A percentile compares a stretch with the other conserved stretches of the same genome.
Evolutionary conservation across 768 basidiomycete genomes (phyloP).

Genomic region (Cantharellus cinnabarinus): DNA sequence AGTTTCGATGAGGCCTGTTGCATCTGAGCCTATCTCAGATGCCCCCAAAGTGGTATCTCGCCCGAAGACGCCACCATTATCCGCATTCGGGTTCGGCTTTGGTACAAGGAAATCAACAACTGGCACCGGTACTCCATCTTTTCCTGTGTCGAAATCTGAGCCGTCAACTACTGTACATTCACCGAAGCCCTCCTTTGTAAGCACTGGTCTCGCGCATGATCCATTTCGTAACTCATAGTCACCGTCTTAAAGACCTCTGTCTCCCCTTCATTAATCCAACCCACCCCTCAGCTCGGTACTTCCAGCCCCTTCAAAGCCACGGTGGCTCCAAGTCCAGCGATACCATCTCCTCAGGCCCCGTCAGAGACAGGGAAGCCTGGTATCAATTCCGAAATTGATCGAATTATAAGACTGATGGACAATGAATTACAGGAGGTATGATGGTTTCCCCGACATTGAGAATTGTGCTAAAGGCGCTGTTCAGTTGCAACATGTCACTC

Average conservation of each 20-base stretch:
- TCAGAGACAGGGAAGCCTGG: slow-evolving; percentile 13
- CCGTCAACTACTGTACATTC: too few relatives aligned
- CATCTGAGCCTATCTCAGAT: background rate
- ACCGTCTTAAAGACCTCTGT: too few relatives aligned
- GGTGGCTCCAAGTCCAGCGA: background rate
- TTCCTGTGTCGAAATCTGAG: too few relatives aligned
- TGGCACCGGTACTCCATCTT: too few relatives aligned
- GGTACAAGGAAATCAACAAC: background rate
- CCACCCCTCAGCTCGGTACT: slow-evolving; percentile 2
- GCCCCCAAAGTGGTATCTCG: background rate
- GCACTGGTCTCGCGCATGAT: too few relatives aligned
- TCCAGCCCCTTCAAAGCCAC: slow-evolving; percentile 1
- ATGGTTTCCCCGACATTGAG: slow-evolving; percentile 7
- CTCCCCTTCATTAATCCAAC: background rate
- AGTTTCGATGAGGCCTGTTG: background rate
- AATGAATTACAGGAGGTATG: slow-evolving; percentile 42
- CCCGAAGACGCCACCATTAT: slow-evolving; percentile 7
- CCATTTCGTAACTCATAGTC: too few relatives aligned
- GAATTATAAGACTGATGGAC: slow-evolving; percentile 26
- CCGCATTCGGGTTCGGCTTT: background rate
- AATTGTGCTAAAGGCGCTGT: background rate
- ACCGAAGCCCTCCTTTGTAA: too few relatives aligned
- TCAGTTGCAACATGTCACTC: slow-evolving; percentile 22
- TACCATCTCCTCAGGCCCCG: slow-evolving; percentile 4
- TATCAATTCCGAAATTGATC: slow-evolving; percentile 44